phyloP scores from a whole-genome alignment of 75 land plant genomes.

The Cupressus sempervirens region DNA sequence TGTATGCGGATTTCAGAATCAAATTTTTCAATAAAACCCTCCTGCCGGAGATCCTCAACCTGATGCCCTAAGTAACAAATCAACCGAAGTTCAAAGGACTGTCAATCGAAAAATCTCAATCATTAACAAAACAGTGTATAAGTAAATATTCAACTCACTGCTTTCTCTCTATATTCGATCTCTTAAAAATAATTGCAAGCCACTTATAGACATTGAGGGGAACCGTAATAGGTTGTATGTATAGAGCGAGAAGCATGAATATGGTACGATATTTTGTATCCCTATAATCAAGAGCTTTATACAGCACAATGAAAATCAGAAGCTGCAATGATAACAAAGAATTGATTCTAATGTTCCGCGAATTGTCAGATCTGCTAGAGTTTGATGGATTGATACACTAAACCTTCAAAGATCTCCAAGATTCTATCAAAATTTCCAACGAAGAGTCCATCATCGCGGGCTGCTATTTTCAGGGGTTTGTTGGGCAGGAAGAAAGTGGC shows the following conservation, averaged over 20 bases:
- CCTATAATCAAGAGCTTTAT: background rate
- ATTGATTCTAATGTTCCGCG: background rate
- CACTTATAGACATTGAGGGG: background rate
- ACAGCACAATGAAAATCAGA: background rate
- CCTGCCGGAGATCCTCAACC: background rate
- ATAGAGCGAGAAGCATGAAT: background rate
- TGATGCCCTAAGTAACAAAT: background rate
- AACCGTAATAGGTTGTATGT: background rate
- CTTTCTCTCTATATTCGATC: background rate
- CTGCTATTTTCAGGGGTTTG: conserved; percentile 32
- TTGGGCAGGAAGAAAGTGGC: conserved; percentile 24
- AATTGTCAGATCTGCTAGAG: conserved; percentile 12
- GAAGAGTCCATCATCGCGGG: conserved; percentile 32
- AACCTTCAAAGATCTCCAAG: conserved; percentile 20
- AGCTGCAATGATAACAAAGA: background rate
- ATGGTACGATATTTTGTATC: background rate
- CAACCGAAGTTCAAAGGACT: background rate
- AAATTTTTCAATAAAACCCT: background rate
- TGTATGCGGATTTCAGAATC: background rate
- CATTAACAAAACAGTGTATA: no score
- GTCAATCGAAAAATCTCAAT: background rate
- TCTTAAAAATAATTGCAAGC: background rate
- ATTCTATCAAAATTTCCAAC: conserved; percentile 31
- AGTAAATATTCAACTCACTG: background rate
- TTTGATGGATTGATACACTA: conserved; percentile 31